Percentiles rank a stretch among this genome's conserved stretches.
phyloP scores from a whole-genome alignment of 139 green algal species.

The Picochlorum sp. region DNA sequence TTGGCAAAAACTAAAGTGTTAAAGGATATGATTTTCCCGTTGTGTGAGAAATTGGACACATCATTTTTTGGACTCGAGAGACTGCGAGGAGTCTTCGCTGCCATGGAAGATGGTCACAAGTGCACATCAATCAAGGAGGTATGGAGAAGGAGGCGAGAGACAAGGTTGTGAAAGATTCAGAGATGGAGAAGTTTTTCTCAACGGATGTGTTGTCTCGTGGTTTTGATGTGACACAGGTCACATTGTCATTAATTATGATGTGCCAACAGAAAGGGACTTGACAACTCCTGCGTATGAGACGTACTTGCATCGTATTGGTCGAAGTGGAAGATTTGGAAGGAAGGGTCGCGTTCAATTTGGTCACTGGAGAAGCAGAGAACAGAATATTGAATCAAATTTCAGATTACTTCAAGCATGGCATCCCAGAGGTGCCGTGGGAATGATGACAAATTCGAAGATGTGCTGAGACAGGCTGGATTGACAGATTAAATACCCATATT shows the following conservation, averaged over 20 bases:
- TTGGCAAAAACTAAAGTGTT: conserved; percentile 82
- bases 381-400: conserved; percentile 58
- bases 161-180: conserved; percentile 87
- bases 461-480: conserved; percentile 76
- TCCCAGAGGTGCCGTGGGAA: conserved; percentile 71
- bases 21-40: conserved; percentile 83
- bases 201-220: conserved; percentile 93
- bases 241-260: conserved; percentile 97
- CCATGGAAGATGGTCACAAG: conserved; percentile 81
- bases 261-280: conserved; percentile 76
- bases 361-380: conserved; percentile 43
- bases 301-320: conserved; percentile 97
- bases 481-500: conserved; percentile 26
- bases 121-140: conserved; percentile 88
- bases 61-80: conserved; percentile 86
- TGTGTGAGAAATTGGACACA: conserved; percentile 96
- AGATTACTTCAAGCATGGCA: conserved; percentile 77
- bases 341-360: conserved; percentile 95
- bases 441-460: conserved; percentile 73
- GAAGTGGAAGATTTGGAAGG: conserved; percentile 86
- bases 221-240: conserved; percentile 96
- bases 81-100: conserved; percentile 35
- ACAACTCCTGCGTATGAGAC: conserved; percentile 85
- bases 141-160: conserved; percentile 79
- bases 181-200: conserved; percentile 76